Evolutionary conservation across 176 grass and related monocot genomes (phyloP).

Genomic region (Carex cristatella): DNA sequence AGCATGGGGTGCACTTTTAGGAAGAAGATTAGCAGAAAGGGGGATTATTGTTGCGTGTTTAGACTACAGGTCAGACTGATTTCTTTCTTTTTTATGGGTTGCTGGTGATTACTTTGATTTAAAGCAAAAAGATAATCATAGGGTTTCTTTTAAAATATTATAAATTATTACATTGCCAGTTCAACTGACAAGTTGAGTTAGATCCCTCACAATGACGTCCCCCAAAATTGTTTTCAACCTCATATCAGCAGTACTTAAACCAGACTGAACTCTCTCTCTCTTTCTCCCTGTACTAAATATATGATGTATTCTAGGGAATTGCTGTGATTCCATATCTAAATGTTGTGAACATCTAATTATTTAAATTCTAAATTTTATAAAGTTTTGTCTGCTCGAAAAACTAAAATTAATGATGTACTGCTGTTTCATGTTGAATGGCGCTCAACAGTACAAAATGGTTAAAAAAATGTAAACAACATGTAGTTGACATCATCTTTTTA

Average conservation of each 20-base stretch:
- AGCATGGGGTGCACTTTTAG: constrained; percentile 96
- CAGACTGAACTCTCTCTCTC: not conserved
- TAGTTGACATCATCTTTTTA: not conserved
- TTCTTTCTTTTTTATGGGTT: not conserved
- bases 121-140: not conserved
- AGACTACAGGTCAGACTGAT: constrained; percentile 69
- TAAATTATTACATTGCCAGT: not conserved
- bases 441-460: not conserved
- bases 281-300: not conserved
- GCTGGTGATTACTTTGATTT: not conserved
- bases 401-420: not conserved
- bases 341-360: not conserved
- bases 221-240: not conserved
- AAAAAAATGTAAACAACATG: not conserved
- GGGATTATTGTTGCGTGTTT: constrained; percentile 89
- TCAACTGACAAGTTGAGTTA: not conserved
- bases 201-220: not conserved
- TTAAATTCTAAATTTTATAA: not conserved
- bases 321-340: not conserved
- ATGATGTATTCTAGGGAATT: not conserved
- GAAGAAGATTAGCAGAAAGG: constrained; percentile 85
- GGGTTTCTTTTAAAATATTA: not conserved
- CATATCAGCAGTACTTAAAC: not conserved
- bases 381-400: not conserved
- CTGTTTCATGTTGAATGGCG: not conserved